Evolutionary conservation across 352 stramenopile genomes (phyloP).

Genomic region (Phytopythium sindhum): DNA sequence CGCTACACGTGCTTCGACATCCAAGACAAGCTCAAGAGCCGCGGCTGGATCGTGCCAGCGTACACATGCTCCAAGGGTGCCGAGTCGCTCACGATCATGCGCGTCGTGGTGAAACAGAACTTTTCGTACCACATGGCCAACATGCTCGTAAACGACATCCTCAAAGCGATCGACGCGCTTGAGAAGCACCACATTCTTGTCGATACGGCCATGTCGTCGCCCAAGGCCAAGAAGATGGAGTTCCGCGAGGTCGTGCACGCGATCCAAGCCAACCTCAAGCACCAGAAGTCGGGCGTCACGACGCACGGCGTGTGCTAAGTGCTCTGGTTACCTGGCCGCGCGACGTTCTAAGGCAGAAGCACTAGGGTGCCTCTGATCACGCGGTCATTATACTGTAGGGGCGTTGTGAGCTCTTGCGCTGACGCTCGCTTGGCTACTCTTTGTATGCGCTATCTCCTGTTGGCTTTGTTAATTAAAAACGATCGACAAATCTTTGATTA

Average conservation of each 20-base stretch:
- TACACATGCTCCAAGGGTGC: constrained; percentile 86
- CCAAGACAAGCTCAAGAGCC: constrained; percentile 84
- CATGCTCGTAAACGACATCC: constrained; percentile 85
- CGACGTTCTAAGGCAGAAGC: neutral
- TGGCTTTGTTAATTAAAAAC: no score
- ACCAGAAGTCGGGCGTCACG: constrained; percentile 71
- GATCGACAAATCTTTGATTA: no score
- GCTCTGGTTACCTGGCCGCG: neutral
- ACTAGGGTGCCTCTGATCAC: neutral
- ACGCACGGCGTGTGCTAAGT: constrained; percentile 80
- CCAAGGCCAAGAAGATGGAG: constrained; percentile 66
- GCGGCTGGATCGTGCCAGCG: constrained; percentile 88
- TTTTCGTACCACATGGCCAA: constrained; percentile 86
- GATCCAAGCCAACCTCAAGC: constrained; percentile 62
- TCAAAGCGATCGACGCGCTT: constrained; percentile 78
- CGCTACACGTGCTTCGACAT: constrained; percentile 89
- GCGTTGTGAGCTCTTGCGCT: neutral
- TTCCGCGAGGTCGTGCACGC: constrained; percentile 70
- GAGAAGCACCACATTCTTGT: constrained; percentile 78
- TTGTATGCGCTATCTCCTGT: no score
- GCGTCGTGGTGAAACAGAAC: constrained; percentile 90
- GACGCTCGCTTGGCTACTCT: no score
- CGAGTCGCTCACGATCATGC: constrained; percentile 87
- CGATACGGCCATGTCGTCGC: constrained; percentile 73
- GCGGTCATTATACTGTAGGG: neutral